Evolutionary conservation across 1,139 yeast genomes (phyloP).

Genomic region (Saccharomyces hybrid): DNA sequence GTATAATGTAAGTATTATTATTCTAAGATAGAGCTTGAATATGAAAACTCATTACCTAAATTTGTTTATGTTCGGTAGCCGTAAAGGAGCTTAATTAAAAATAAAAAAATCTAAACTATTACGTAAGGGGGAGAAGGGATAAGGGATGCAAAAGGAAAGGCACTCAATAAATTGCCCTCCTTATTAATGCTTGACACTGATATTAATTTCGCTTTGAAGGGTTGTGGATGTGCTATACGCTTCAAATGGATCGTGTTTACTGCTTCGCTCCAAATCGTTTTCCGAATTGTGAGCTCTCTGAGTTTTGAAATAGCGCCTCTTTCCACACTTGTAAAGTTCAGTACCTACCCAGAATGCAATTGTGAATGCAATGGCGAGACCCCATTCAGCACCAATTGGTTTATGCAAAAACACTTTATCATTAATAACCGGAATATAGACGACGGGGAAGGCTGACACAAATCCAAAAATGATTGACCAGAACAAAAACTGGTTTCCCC

Average conservation of each 20-base stretch:
- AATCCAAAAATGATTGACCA: slow-evolving; percentile 78
- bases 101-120: too few species aligned
- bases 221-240: slow-evolving; percentile 38
- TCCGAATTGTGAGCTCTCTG: slow-evolving; percentile 48
- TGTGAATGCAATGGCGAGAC: slow-evolving; percentile 60
- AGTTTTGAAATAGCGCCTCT: slow-evolving; percentile 46
- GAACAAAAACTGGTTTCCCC: slow-evolving; percentile 71
- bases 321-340: slow-evolving; percentile 61
- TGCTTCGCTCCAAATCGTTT: slow-evolving; percentile 50
- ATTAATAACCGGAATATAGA: slow-evolving; percentile 84
- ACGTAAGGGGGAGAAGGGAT: too few species aligned
- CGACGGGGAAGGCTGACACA: slow-evolving; percentile 68
- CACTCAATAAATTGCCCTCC: not conserved
- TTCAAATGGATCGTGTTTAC: slow-evolving; percentile 49
- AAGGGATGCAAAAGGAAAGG: not conserved
- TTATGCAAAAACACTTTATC: slow-evolving; percentile 67
- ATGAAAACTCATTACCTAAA: not conserved
- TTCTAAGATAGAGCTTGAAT: not conserved
- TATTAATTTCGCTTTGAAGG: slow-evolving; percentile 18
- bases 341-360: slow-evolving; percentile 51
- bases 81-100: not conserved
- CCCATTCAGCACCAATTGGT: slow-evolving; percentile 80
- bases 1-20: not conserved
- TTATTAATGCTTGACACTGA: slow-evolving; percentile 2
- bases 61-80: not conserved